Percentiles rank a stretch among this genome's conserved stretches.
phyloP scores from a whole-genome alignment of 768 basidiomycete genomes.

The Mycena galericulata region DNA sequence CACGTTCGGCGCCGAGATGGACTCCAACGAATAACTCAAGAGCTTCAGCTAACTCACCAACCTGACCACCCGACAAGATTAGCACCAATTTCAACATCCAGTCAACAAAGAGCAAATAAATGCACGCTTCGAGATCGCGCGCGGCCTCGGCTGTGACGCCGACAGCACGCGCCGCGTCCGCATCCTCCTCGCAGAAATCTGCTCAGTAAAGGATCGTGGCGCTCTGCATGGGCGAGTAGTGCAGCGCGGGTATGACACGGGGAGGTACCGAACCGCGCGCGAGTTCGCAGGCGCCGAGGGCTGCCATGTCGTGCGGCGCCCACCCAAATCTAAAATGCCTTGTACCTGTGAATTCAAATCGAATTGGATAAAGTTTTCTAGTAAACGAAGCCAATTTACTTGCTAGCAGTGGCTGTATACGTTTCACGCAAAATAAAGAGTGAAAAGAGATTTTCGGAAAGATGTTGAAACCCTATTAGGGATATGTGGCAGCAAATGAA shows the following conservation, averaged over 20 bases:
- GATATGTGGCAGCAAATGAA: too few species aligned
- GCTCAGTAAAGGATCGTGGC: slow-evolving; percentile 3
- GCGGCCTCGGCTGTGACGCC: neutral
- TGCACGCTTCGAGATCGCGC: neutral
- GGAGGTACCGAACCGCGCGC: slow-evolving; percentile 6
- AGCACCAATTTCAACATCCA: too few species aligned
- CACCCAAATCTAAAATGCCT: too few species aligned
- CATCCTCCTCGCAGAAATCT: slow-evolving; percentile 6
- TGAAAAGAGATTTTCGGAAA: too few species aligned
- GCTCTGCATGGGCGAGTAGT: slow-evolving; percentile 10
- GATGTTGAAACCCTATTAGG: too few species aligned
- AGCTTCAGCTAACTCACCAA: slow-evolving; percentile 13
- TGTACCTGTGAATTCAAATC: too few species aligned
- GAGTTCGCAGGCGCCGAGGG: neutral
- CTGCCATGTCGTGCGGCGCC: slow-evolving; percentile 18
- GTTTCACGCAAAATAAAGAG: too few species aligned
- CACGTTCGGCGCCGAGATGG: neutral
- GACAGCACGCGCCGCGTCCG: neutral
- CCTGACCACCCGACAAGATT: neutral
- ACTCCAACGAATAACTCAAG: slow-evolving; percentile 13
- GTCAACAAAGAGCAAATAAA: neutral
- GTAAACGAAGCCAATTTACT: too few species aligned
- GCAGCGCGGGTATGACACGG: too few species aligned
- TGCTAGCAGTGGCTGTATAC: too few species aligned
- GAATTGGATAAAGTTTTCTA: too few species aligned